Evolutionary conservation across 2,329 filamentous ascomycete genomes (phyloP).

Genomic region (Penicillium occitanis): DNA sequence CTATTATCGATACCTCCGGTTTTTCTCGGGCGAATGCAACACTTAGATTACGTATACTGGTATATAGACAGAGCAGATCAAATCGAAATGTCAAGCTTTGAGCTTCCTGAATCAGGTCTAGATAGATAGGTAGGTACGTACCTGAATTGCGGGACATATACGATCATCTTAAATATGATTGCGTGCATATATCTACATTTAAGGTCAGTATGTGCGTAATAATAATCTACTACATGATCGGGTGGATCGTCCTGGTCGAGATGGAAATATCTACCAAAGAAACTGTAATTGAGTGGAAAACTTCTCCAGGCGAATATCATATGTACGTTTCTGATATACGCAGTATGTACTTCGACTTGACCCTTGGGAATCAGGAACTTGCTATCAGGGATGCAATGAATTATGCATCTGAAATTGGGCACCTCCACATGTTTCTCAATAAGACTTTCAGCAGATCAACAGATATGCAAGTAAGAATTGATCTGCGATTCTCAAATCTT

Average conservation of each 20-base stretch:
- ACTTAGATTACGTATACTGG: background rate
- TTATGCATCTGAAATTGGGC: background rate
- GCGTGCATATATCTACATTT: background rate
- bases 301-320: background rate
- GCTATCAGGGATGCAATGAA: background rate
- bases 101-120: background rate
- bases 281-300: background rate
- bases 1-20: background rate
- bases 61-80: background rate
- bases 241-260: background rate
- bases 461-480: constrained; percentile 8
- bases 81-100: constrained; percentile 1
- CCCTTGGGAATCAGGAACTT: background rate
- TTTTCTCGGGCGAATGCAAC: background rate
- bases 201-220: background rate
- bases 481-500: background rate
- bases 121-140: background rate
- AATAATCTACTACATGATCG: background rate
- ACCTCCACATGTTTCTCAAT: background rate
- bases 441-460: background rate
- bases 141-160: background rate
- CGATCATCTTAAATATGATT: background rate
- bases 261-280: background rate
- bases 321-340: background rate
- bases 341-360: background rate